phyloP scores from a whole-genome alignment of 2,329 filamentous ascomycete species.

The Achaetomium macrosporum region DNA sequence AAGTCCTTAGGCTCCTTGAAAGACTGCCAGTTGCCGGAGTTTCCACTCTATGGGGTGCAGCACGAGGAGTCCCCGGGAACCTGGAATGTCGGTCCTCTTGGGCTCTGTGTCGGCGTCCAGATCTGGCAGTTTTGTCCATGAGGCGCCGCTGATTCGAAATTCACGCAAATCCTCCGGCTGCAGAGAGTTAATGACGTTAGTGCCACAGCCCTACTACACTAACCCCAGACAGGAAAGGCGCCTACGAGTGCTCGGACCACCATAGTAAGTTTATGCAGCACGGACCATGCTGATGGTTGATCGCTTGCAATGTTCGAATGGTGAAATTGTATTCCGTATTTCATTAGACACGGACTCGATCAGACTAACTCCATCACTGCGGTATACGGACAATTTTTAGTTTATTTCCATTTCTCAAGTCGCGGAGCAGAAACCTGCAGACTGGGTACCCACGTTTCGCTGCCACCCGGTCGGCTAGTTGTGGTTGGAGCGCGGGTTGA shows the following conservation, averaged over 20 bases:
- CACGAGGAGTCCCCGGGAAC: background rate
- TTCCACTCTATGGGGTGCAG: background rate
- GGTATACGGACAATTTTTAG: too few relatives aligned
- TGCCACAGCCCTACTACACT: constrained; percentile 20
- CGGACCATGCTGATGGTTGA: background rate
- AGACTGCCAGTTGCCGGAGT: too few relatives aligned
- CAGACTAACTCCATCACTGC: too few relatives aligned
- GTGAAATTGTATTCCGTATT: too few relatives aligned
- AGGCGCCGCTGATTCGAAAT: constrained; percentile 11
- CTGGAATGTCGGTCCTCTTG: background rate
- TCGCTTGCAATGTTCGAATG: too few relatives aligned
- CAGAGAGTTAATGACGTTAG: too few relatives aligned
- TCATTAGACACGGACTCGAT: background rate
- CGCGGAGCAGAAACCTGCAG: background rate
- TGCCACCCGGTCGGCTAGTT: background rate
- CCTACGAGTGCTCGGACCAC: background rate
- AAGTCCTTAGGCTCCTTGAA: too few relatives aligned
- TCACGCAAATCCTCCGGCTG: constrained; percentile 13
- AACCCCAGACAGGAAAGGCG: constrained; percentile 2
- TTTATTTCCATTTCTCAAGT: too few relatives aligned
- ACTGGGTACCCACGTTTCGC: background rate
- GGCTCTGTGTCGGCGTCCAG: background rate
- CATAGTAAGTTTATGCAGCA: background rate
- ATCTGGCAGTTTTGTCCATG: constrained; percentile 8
- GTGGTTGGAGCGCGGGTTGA: constrained; percentile 6